Percentiles rank a stretch among this genome's conserved stretches.
These are phyloP conservation scores for Tetrahymena thermophila DNA, from an alignment of 73 alveolate species.

Conservation along the genomic window DNA sequence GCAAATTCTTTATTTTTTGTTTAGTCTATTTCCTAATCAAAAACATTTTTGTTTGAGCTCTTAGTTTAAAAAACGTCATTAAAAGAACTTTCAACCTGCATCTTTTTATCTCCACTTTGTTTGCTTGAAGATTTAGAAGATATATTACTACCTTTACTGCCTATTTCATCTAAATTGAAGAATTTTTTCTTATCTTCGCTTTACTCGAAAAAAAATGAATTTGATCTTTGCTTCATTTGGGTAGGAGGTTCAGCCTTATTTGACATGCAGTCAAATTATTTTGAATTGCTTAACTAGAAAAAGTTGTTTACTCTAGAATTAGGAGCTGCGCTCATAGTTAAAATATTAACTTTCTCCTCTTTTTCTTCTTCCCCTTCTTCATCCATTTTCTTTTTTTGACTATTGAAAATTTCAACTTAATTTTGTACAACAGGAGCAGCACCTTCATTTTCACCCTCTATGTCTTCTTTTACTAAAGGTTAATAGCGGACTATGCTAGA, in stretches of 20 bases:
- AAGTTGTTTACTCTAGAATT: not conserved
- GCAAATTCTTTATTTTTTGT: not conserved
- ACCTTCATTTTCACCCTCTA: not conserved
- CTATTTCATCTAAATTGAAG: not conserved
- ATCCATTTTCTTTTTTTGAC: not conserved
- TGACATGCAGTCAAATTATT: not conserved
- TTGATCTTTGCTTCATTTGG: not conserved
- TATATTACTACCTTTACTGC: not conserved
- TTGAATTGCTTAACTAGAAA: not conserved
- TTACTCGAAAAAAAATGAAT: not conserved
- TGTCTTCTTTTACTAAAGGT: not conserved
- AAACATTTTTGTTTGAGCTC: not conserved
- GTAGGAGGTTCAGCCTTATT: not conserved
- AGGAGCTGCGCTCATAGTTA: not conserved
- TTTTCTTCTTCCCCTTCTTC: not conserved
- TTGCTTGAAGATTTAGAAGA: not conserved
- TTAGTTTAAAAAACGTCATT: not conserved
- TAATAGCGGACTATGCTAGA: not conserved
- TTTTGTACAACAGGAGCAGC: not conserved
- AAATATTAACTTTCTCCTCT: not conserved
- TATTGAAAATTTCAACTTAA: not conserved
- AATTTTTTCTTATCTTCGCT: not conserved
- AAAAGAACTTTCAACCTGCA: not conserved
- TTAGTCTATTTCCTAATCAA: not conserved
- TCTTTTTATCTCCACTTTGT: not conserved